Evolutionary conservation across 73 alveolate species (phyloP).

Genomic region (Paraurostyla sp.): DNA sequence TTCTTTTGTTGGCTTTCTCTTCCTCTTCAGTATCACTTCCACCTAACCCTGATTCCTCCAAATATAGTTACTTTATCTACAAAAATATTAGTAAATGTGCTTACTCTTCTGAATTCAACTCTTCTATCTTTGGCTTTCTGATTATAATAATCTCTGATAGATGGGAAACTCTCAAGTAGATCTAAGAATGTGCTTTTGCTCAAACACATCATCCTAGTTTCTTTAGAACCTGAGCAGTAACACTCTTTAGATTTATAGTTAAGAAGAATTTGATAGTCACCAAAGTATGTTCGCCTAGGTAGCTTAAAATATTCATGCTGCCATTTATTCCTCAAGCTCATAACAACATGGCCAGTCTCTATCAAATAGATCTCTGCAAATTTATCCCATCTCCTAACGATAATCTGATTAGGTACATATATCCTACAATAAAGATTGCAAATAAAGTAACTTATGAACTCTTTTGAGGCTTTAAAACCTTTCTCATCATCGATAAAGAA

Average conservation of each 20-base stretch:
- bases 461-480: conserved; percentile 57
- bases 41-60: background rate
- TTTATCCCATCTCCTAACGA: conserved; percentile 51
- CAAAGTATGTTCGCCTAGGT: conserved; percentile 67
- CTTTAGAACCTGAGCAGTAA: conserved; percentile 38
- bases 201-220: conserved; percentile 53
- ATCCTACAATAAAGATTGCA: conserved; percentile 67
- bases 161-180: conserved; percentile 23
- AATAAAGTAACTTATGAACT: conserved; percentile 64
- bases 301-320: conserved; percentile 51
- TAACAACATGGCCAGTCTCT: conserved; percentile 26
- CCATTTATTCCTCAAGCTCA: conserved; percentile 43
- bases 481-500: conserved; percentile 55
- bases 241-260: conserved; percentile 35
- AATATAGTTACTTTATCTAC: background rate
- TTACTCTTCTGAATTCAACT: conserved; percentile 63
- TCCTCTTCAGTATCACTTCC: conserved; percentile 43
- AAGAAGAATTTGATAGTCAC: conserved; percentile 63
- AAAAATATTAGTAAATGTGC: background rate
- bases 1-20: background rate
- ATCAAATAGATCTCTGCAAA: conserved; percentile 67
- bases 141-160: background rate
- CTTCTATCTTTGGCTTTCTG: conserved; percentile 54
- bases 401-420: conserved; percentile 63
- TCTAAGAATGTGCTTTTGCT: conserved; percentile 16